phyloP scores from a whole-genome alignment of 2,329 filamentous ascomycete genomes.

The Lecanicillium sp. region DNA sequence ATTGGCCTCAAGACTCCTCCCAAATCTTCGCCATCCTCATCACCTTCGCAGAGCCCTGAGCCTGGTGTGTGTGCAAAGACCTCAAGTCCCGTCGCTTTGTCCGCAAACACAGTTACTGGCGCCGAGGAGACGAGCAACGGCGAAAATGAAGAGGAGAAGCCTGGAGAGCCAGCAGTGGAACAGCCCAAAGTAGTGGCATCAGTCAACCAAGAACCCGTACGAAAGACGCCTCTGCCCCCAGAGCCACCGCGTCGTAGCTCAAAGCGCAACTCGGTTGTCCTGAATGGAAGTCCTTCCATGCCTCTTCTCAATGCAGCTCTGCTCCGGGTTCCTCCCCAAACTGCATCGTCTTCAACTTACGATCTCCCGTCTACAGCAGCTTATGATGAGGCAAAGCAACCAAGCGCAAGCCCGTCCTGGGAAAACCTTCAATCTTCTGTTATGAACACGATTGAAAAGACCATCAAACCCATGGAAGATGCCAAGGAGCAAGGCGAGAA shows the following conservation, averaged over 20 bases:
- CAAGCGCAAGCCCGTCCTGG: conserved; percentile 15
- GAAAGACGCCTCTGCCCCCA: conserved; percentile 18
- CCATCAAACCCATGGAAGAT: conserved; percentile 10
- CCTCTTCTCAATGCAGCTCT: background rate
- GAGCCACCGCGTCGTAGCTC: conserved; percentile 25
- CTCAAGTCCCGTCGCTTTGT: background rate
- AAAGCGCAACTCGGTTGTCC: conserved; percentile 20
- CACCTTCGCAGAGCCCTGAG: background rate
- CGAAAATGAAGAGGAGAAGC: background rate
- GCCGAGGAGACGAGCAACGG: too few relatives aligned
- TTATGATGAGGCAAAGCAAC: conserved; percentile 1
- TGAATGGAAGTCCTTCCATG: conserved; percentile 13
- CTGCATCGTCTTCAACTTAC: background rate
- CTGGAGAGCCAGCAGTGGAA: background rate
- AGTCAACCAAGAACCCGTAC: background rate
- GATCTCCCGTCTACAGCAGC: background rate
- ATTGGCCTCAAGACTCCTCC: conserved; percentile 21
- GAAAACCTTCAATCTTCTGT: conserved; percentile 18
- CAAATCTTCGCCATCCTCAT: background rate
- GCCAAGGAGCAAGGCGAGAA: conserved; percentile 5
- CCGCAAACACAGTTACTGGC: background rate
- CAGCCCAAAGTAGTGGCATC: background rate
- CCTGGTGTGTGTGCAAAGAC: conserved; percentile 7
- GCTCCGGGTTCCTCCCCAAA: background rate
- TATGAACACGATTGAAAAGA: conserved; percentile 17